Conservation (phyloP, 2,329 filamentous ascomycete species). For the Hirsutella rhossiliensis region DNA sequence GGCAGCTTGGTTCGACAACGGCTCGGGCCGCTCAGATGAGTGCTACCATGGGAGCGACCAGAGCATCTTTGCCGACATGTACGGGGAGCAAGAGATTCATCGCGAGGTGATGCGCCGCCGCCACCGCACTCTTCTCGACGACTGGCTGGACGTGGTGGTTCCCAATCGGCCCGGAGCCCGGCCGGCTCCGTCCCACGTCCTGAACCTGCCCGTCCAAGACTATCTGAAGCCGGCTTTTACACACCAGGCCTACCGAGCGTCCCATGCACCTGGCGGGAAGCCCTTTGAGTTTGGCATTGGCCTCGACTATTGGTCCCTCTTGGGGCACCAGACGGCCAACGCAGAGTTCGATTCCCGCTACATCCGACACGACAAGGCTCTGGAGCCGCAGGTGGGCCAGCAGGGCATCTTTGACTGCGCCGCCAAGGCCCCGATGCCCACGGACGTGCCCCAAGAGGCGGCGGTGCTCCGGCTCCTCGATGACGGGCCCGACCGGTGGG, state of each 20-base stretch:
- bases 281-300: conserved; percentile 13
- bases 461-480: conserved; percentile 2
- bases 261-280: conserved; percentile 9
- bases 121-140: conserved; percentile 9
- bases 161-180: conserved; percentile 9
- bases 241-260: conserved; percentile 9
- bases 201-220: conserved; percentile 8
- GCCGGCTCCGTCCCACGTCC: conserved; percentile 8
- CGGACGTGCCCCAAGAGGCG: conserved; percentile 4
- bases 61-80: conserved; percentile 16
- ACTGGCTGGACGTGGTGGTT: conserved; percentile 9
- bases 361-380: conserved; percentile 8
- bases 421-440: conserved; percentile 7
- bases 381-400: conserved; percentile 10
- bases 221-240: conserved; percentile 11
- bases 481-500: conserved; percentile 9
- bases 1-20: conserved; percentile 6
- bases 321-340: conserved; percentile 14
- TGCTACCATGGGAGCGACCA: conserved; percentile 16
- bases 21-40: conserved; percentile 3
- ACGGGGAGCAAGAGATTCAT: conserved; percentile 17
- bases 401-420: conserved; percentile 10
- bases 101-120: conserved; percentile 16
- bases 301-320: conserved; percentile 15
- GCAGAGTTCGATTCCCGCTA: conserved; percentile 11